Conservation (phyloP, 192 early-diverging fungal species). For the Mortierella antarctica region DNA sequence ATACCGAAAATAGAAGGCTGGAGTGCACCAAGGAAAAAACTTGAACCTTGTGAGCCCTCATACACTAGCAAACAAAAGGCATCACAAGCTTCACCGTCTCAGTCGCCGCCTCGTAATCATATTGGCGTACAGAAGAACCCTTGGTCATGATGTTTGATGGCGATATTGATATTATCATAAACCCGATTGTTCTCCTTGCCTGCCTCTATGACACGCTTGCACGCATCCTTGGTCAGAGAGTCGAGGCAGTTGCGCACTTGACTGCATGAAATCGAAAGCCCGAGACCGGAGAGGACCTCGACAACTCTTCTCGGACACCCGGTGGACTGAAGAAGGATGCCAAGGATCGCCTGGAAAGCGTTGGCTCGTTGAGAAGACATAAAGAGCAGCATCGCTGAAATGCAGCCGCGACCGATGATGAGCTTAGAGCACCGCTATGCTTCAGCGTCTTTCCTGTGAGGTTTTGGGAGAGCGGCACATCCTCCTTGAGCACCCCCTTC, state of each 20-base stretch:
- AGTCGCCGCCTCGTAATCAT: too few relatives aligned
- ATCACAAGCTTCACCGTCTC: too few relatives aligned
- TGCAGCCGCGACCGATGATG: conserved; percentile 22
- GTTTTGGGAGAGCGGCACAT: conserved; percentile 10
- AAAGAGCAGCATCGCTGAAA: conserved; percentile 18
- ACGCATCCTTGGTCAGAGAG: conserved; percentile 21
- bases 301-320: conserved; percentile 8
- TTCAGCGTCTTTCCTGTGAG: background rate
- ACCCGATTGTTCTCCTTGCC: background rate
- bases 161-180: conserved; percentile 34
- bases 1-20: too few relatives aligned
- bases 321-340: conserved; percentile 13
- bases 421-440: conserved; percentile 2
- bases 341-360: conserved; percentile 24
- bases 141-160: conserved; percentile 15
- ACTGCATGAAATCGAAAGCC: conserved; percentile 22
- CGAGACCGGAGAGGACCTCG: conserved; percentile 12
- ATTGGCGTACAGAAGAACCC: too few relatives aligned
- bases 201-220: background rate
- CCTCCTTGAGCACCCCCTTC: conserved; percentile 15
- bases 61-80: too few relatives aligned
- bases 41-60: too few relatives aligned
- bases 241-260: conserved; percentile 8
- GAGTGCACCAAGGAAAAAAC: too few relatives aligned
- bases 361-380: conserved; percentile 12